Conservation (phyloP, 2,329 filamentous ascomycete species). For the Diaporthe eres region DNA sequence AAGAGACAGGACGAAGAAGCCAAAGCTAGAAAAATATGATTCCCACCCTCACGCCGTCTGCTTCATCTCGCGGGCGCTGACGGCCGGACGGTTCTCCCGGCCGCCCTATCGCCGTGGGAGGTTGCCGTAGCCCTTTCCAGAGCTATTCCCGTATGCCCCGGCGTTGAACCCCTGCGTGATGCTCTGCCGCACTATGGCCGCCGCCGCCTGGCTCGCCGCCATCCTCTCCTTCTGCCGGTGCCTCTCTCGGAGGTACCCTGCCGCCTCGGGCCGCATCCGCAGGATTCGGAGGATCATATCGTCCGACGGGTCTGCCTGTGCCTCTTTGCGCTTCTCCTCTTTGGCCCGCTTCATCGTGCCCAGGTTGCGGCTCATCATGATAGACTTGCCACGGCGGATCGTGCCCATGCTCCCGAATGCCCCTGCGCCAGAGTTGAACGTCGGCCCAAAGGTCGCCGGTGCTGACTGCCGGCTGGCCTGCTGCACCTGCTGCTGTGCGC, state of each 20-base stretch:
- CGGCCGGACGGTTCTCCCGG: slow-evolving; percentile 15
- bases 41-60: neutral
- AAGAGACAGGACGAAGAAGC: neutral
- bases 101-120: slow-evolving; percentile 61
- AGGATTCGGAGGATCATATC: slow-evolving; percentile 98
- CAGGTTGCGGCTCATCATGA: slow-evolving; percentile 94
- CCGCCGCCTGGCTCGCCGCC: slow-evolving; percentile 89
- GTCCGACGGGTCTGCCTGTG: slow-evolving; percentile 95
- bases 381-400: slow-evolving; percentile 78
- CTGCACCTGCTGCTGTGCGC: slow-evolving; percentile 77
- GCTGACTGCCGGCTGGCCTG: slow-evolving; percentile 51
- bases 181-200: slow-evolving; percentile 95
- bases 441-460: slow-evolving; percentile 58
- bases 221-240: slow-evolving; percentile 95
- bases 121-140: slow-evolving; percentile 56
- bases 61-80: neutral
- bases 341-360: slow-evolving; percentile 97
- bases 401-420: slow-evolving; percentile 77
- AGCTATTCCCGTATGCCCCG: slow-evolving; percentile 55
- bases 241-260: slow-evolving; percentile 87
- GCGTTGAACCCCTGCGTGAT: slow-evolving; percentile 71
- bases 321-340: slow-evolving; percentile 94
- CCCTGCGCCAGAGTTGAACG: slow-evolving; percentile 63
- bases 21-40: neutral
- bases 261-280: slow-evolving; percentile 93